phyloP scores from a whole-genome alignment of 768 basidiomycete species.

The Boletus sp. region DNA sequence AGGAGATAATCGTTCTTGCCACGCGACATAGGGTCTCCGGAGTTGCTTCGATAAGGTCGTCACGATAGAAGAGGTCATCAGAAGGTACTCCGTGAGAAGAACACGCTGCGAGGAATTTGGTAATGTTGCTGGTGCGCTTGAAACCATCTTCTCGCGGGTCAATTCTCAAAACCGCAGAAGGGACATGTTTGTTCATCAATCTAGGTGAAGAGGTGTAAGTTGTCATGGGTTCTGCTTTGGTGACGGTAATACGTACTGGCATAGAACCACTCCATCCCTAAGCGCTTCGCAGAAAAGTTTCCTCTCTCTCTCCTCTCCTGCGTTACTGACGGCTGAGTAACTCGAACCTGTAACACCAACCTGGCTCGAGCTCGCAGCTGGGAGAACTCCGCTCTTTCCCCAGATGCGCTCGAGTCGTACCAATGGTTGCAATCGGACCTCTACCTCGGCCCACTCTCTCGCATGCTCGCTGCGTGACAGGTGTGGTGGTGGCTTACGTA shows the following conservation, averaged over 20 bases:
- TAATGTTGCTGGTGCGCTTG: conserved; percentile 64
- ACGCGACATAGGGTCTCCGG: conserved; percentile 66
- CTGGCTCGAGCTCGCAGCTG: conserved; percentile 44
- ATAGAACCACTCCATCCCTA: conserved; percentile 81
- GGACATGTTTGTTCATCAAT: conserved; percentile 74
- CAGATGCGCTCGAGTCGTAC: conserved; percentile 72
- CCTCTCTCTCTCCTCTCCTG: conserved; percentile 74
- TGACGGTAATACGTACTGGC: conserved; percentile 64
- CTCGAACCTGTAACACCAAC: conserved; percentile 27
- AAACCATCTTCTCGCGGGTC: conserved; percentile 67
- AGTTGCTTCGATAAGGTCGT: conserved; percentile 62
- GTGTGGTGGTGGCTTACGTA: conserved; percentile 57
- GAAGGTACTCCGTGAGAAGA: conserved; percentile 59
- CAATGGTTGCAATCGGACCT: conserved; percentile 57
- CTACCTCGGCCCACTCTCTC: conserved; percentile 74
- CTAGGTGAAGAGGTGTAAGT: conserved; percentile 35
- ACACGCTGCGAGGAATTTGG: conserved; percentile 75
- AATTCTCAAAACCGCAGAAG: conserved; percentile 55
- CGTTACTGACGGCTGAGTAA: conserved; percentile 40
- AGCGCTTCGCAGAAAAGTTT: conserved; percentile 70
- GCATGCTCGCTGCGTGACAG: conserved; percentile 48
- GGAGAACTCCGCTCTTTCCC: conserved; percentile 55
- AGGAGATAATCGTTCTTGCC: conserved; percentile 66
- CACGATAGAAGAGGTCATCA: conserved; percentile 63
- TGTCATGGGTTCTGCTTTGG: conserved; percentile 4